A percentile compares a stretch with the other conserved stretches of the same genome.
Conservation (phyloP, 2,329 filamentous ascomycete species). For the Thelonectria olida region DNA sequence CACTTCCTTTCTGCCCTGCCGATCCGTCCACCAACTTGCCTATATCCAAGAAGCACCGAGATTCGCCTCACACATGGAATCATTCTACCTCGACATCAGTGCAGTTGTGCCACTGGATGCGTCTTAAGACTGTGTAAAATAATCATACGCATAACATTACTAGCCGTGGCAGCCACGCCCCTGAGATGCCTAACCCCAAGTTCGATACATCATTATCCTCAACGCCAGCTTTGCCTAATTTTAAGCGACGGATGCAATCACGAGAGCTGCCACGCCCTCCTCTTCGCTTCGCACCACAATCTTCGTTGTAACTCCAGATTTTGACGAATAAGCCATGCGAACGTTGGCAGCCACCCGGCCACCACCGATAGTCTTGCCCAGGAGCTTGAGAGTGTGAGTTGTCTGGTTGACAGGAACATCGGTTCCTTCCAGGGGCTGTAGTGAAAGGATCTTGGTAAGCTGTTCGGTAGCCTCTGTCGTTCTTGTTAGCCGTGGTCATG, state of each 20-base stretch:
- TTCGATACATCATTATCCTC: conserved; percentile 48
- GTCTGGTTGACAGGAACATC: conserved; percentile 89
- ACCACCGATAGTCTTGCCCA: conserved; percentile 93
- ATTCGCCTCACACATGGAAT: neutral
- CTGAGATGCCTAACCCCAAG: conserved; percentile 42
- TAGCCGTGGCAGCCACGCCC: conserved; percentile 18
- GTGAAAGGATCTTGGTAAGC: conserved; percentile 83
- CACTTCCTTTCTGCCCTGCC: neutral
- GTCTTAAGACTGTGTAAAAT: conserved; percentile 5
- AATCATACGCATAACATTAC: conserved; percentile 25
- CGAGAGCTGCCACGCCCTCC: conserved; percentile 84
- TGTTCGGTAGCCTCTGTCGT: conserved; percentile 87
- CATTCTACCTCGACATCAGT: neutral
- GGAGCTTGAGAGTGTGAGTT: conserved; percentile 93
- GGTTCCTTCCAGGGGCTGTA: conserved; percentile 94
- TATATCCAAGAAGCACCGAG: neutral
- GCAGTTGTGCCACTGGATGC: conserved; percentile 1
- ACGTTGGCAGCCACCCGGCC: conserved; percentile 88
- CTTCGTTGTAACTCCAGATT: conserved; percentile 95
- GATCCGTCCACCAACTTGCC: neutral
- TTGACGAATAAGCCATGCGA: conserved; percentile 92
- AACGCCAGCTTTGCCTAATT: conserved; percentile 45
- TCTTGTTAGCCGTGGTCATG: conserved; percentile 33
- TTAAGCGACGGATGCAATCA: conserved; percentile 86
- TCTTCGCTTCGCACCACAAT: conserved; percentile 93